Percentiles rank a stretch among this genome's conserved stretches.
phyloP scores from a whole-genome alignment of 129 eudicot genomes.

The Centella asiatica region DNA sequence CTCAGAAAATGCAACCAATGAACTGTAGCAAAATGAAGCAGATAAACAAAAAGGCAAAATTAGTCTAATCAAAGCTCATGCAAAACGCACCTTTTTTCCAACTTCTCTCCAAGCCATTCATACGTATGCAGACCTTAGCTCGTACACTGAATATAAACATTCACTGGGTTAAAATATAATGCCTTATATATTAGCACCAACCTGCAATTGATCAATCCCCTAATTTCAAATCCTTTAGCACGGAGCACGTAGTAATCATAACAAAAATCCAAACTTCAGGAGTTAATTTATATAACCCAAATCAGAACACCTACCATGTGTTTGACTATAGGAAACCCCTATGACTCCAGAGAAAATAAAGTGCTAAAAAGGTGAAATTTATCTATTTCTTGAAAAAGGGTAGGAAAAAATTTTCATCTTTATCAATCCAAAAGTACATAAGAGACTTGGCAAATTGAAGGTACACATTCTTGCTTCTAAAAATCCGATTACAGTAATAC shows the following conservation, averaged over 20 bases:
- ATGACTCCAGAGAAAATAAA: not conserved
- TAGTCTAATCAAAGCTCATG: not conserved
- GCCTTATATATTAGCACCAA: not conserved
- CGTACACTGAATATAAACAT: not conserved
- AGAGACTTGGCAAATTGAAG: no score
- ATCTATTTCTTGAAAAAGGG: no score
- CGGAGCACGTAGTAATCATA: not conserved
- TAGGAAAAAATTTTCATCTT: no score
- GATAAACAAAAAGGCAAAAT: not conserved
- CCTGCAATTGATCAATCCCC: not conserved
- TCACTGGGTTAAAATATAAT: not conserved
- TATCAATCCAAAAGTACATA: no score
- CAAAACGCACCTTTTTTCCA: conserved; percentile 48
- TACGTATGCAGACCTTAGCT: conserved; percentile 28
- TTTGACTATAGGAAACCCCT: not conserved
- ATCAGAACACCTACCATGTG: not conserved
- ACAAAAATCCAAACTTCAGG: not conserved
- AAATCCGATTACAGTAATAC: no score
- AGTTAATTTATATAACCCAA: not conserved
- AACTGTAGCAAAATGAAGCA: not conserved
- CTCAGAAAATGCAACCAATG: not conserved
- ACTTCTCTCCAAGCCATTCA: conserved; percentile 83
- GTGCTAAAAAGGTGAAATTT: no score
- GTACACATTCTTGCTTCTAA: no score
- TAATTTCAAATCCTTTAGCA: no score